phyloP scores from a whole-genome alignment of 495 filamentous ascomycete genomes.

The Bombardia bombarda region DNA sequence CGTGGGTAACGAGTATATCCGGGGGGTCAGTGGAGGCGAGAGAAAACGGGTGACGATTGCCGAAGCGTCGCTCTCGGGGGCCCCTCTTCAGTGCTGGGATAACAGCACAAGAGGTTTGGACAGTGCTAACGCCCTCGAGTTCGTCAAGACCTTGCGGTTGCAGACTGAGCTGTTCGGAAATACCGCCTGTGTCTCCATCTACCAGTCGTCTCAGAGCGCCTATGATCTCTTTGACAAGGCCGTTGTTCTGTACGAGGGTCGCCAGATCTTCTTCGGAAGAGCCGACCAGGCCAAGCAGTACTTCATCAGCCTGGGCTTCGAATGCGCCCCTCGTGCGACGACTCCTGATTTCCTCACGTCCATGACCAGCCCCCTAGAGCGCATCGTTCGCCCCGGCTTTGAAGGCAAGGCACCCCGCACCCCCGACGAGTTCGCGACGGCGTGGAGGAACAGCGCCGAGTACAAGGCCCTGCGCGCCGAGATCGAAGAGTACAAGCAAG shows the following conservation, averaged over 20 bases:
- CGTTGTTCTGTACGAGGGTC: constrained; percentile 70
- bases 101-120: constrained; percentile 77
- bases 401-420: constrained; percentile 60
- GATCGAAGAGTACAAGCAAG: constrained; percentile 60
- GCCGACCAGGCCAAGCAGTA: constrained; percentile 55
- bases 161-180: constrained; percentile 57
- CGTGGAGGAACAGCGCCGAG: constrained; percentile 69
- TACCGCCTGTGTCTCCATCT: constrained; percentile 71
- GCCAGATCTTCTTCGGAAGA: constrained; percentile 73
- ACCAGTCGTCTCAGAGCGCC: constrained; percentile 70
- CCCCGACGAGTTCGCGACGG: constrained; percentile 65
- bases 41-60: constrained; percentile 78
- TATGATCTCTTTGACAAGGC: constrained; percentile 79
- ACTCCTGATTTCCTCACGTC: constrained; percentile 78
- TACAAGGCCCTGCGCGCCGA: constrained; percentile 56
- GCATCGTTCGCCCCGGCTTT: constrained; percentile 54
- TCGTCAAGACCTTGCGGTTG: constrained; percentile 58
- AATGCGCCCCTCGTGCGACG: constrained; percentile 63
- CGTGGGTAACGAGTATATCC: constrained; percentile 72
- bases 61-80: constrained; percentile 56
- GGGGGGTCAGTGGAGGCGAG: constrained; percentile 77
- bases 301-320: constrained; percentile 68
- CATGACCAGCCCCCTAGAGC: constrained; percentile 63
- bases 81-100: constrained; percentile 77
- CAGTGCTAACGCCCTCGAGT: constrained; percentile 74